Evolutionary conservation across 768 basidiomycete species (phyloP).

Genomic region (Vararia minispora): DNA sequence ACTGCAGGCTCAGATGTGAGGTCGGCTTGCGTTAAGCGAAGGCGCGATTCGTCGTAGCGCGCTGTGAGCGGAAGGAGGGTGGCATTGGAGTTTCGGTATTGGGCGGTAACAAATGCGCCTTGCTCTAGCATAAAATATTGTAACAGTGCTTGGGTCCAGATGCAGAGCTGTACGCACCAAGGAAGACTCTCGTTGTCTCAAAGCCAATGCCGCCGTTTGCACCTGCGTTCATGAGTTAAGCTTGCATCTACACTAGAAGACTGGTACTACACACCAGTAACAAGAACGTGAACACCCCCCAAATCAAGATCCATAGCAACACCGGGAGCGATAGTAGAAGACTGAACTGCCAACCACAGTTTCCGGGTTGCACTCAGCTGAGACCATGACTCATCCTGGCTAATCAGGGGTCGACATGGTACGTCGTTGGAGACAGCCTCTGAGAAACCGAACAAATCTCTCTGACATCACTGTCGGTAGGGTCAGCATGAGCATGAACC

Average conservation of each 20-base stretch:
- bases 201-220: slow-evolving; percentile 72
- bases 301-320: slow-evolving; percentile 58
- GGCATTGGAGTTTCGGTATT: slow-evolving; percentile 46
- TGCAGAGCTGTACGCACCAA: slow-evolving; percentile 27
- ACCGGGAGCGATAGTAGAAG: too few relatives aligned
- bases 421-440: too few relatives aligned
- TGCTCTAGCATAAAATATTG: slow-evolving; percentile 33
- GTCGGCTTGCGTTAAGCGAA: slow-evolving; percentile 37
- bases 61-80: slow-evolving; percentile 31
- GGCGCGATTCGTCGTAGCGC: slow-evolving; percentile 23
- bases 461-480: too few relatives aligned
- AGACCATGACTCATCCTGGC: too few relatives aligned
- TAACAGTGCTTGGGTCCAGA: background rate
- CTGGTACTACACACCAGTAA: slow-evolving; percentile 42
- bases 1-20: slow-evolving; percentile 49
- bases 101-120: slow-evolving; percentile 61
- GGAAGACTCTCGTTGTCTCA: slow-evolving; percentile 44
- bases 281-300: slow-evolving; percentile 49
- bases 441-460: too few relatives aligned
- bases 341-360: too few relatives aligned
- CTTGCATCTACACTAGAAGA: background rate
- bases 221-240: too few relatives aligned
- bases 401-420: too few relatives aligned
- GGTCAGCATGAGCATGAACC: too few relatives aligned
- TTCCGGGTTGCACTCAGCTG: too few relatives aligned